These are phyloP conservation scores for Paramarasmius palmivorus DNA, from an alignment of 1,284 basidiomycete species.

Conservation along the genomic window DNA sequence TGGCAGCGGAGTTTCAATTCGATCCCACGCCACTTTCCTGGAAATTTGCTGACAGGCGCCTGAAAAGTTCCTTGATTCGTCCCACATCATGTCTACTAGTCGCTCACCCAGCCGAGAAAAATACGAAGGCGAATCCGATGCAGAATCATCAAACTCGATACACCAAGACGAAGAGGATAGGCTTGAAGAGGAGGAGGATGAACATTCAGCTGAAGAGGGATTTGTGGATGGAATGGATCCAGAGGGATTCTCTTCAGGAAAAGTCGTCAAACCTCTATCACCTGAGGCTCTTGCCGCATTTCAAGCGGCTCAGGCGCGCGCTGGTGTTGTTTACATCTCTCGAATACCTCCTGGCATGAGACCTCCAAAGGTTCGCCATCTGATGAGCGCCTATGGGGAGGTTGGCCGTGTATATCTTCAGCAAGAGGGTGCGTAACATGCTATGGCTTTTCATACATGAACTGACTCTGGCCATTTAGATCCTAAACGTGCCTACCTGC, in stretches of 20 bases:
- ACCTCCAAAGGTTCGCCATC: conserved; percentile 92
- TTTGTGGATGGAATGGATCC: conserved; percentile 50
- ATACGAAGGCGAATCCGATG: conserved; percentile 15
- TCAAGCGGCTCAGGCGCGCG: conserved; percentile 64
- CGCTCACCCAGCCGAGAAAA: conserved; percentile 2
- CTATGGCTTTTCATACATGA: neutral
- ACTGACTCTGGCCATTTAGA: conserved; percentile 43
- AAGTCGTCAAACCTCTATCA: conserved; percentile 69
- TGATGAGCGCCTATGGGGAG: conserved; percentile 85
- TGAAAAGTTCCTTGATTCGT: neutral
- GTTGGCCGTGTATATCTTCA: conserved; percentile 87
- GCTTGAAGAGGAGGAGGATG: conserved; percentile 5
- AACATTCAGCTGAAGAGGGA: conserved; percentile 2
- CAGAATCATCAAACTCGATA: conserved; percentile 12
- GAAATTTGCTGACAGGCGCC: neutral
- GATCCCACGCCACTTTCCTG: neutral
- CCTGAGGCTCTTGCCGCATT: conserved; percentile 72
- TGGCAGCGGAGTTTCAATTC: neutral
- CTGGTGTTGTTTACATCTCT: conserved; percentile 94
- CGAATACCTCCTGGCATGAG: conserved; percentile 99
- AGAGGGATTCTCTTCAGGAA: conserved; percentile 54
- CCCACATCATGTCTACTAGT: neutral
- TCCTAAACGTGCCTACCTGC: conserved; percentile 74
- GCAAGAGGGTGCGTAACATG: conserved; percentile 65
- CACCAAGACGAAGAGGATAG: neutral